These are phyloP conservation scores for Penicillium coffeae DNA, from an alignment of 495 filamentous ascomycete genomes.

Conservation along the genomic window DNA sequence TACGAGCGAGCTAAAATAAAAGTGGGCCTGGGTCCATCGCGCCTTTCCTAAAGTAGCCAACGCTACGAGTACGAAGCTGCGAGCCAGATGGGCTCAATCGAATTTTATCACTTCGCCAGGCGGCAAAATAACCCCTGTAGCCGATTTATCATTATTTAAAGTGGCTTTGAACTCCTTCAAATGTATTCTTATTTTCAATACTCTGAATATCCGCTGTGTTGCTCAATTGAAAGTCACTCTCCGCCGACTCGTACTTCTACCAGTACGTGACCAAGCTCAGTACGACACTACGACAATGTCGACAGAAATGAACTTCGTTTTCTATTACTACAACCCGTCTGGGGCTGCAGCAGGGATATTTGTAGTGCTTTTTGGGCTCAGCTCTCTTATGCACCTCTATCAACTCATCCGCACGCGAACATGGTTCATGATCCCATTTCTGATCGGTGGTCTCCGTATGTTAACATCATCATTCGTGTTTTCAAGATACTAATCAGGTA, in stretches of 20 bases:
- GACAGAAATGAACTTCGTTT: slow-evolving; percentile 18
- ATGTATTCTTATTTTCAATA: too few relatives aligned
- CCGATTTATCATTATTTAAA: too few relatives aligned
- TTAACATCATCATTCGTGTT: background rate
- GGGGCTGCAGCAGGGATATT: slow-evolving; percentile 49
- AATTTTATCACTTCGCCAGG: too few relatives aligned
- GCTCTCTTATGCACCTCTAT: slow-evolving; percentile 41
- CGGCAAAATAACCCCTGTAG: too few relatives aligned
- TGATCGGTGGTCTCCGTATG: slow-evolving; percentile 52
- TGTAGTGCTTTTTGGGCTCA: slow-evolving; percentile 41
- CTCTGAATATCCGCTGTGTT: too few relatives aligned
- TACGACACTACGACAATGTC: too few relatives aligned
- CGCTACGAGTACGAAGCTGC: too few relatives aligned
- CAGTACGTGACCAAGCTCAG: background rate
- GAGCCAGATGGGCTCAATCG: too few relatives aligned
- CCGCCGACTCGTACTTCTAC: background rate
- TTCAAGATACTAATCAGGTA: background rate
- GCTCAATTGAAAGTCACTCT: background rate
- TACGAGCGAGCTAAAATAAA: too few relatives aligned
- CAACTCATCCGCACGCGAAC: slow-evolving; percentile 40
- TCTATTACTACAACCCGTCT: slow-evolving; percentile 49
- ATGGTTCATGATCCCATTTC: slow-evolving; percentile 56
- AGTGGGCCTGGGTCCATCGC: too few relatives aligned
- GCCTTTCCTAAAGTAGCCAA: too few relatives aligned
- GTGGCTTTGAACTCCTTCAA: too few relatives aligned